Conservation (phyloP, 2,329 filamentous ascomycete species). For the Paracorniculantispora psalliotae region DNA sequence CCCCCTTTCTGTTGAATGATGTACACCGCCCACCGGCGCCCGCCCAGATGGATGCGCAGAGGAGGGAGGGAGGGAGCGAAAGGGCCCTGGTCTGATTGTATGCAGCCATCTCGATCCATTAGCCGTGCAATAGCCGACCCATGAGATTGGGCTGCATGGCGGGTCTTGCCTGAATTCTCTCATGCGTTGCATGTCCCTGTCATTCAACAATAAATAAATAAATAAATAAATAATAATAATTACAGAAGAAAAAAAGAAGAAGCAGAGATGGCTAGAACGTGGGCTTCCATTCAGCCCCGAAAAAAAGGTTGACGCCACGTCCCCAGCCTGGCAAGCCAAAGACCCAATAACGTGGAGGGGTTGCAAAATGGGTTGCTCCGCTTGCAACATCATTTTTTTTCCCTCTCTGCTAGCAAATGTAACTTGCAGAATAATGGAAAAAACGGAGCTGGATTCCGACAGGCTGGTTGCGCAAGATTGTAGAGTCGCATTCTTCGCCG, state of each 20-base stretch:
- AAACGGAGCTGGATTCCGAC: neutral
- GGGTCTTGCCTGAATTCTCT: neutral
- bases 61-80: no score
- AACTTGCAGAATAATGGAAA: neutral
- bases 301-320: slow-evolving; percentile 5
- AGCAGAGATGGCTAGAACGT: no score
- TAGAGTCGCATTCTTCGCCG: neutral
- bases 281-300: neutral
- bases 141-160: neutral
- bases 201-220: no score
- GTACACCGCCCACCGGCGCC: neutral
- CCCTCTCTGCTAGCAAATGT: neutral
- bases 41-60: no score
- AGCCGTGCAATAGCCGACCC: slow-evolving; percentile 8
- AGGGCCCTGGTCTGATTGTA: neutral
- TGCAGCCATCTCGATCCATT: slow-evolving; percentile 3
- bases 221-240: no score
- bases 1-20: no score
- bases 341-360: no score
- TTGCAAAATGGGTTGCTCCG: no score
- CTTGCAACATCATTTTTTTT: no score
- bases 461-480: neutral
- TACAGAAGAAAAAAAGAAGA: neutral
- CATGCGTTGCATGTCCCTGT: no score
- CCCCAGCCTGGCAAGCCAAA: no score